Conservation (phyloP, 768 basidiomycete species). For the Gymnopilus dilepis region DNA sequence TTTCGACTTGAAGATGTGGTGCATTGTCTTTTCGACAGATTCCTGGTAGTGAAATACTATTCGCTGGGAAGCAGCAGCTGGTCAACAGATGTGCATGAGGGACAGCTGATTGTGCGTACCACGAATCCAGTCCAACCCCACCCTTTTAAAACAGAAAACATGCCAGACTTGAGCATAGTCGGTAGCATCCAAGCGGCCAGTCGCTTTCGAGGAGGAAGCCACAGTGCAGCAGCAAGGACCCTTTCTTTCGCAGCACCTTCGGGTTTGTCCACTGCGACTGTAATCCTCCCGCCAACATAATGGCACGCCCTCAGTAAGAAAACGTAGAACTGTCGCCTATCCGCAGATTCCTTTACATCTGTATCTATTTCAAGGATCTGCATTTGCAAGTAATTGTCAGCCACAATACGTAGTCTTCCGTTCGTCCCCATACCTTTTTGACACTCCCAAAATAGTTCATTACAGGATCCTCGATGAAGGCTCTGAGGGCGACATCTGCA, state of each 20-base stretch:
- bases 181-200: conserved; percentile 27
- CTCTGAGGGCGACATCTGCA: conserved; percentile 22
- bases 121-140: conserved; percentile 28
- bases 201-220: conserved; percentile 33
- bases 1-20: conserved; percentile 24
- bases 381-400: neutral
- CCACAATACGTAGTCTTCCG: neutral
- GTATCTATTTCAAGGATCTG: conserved; percentile 25
- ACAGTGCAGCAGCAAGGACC: conserved; percentile 31
- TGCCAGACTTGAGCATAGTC: conserved; percentile 25
- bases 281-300: conserved; percentile 31
- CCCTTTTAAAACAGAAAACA: conserved; percentile 21
- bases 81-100: no score
- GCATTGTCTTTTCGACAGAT: conserved; percentile 21
- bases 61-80: conserved; percentile 22
- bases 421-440: conserved; percentile 23
- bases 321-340: conserved; percentile 19
- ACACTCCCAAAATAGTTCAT: conserved; percentile 34
- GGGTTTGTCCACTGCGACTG: conserved; percentile 26
- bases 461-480: conserved; percentile 35
- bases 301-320: conserved; percentile 28
- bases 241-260: conserved; percentile 18
- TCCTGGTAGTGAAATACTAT: conserved; percentile 29
- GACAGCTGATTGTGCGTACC: conserved; percentile 15
- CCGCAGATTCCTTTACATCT: conserved; percentile 18